These are phyloP conservation scores for Rachicladosporium sp. DNA, from an alignment of 2,329 filamentous ascomycete species.

Conservation along the genomic window DNA sequence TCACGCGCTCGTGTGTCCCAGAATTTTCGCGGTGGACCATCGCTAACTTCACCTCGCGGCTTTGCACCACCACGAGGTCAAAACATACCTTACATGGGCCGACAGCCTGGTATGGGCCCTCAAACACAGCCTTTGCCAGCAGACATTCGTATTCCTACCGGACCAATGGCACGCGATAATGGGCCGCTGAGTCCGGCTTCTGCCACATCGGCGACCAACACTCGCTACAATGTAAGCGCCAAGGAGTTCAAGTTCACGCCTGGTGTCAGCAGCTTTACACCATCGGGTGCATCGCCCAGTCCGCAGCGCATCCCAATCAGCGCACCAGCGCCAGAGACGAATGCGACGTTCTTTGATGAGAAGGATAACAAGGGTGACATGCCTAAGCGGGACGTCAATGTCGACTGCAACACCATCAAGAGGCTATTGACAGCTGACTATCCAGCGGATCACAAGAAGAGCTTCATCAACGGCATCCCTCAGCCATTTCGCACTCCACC, in stretches of 20 bases:
- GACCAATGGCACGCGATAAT: constrained; percentile 13
- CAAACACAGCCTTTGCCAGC: constrained; percentile 45
- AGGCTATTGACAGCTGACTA: constrained; percentile 53
- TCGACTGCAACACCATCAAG: constrained; percentile 50
- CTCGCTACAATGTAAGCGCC: constrained; percentile 48
- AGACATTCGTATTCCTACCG: constrained; percentile 55
- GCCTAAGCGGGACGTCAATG: constrained; percentile 38
- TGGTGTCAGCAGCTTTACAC: constrained; percentile 70
- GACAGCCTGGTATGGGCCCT: constrained; percentile 7
- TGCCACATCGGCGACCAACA: constrained; percentile 15
- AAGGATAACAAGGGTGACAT: constrained; percentile 50
- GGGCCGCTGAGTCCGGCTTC: constrained; percentile 32
- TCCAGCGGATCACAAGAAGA: constrained; percentile 36
- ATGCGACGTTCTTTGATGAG: constrained; percentile 16
- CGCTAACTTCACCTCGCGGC: constrained; percentile 9
- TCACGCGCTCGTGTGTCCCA: constrained; percentile 4
- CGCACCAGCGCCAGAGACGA: constrained; percentile 11
- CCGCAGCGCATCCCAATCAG: constrained; percentile 29
- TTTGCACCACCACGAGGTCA: constrained; percentile 9
- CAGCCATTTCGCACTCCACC: constrained; percentile 74
- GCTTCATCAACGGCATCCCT: constrained; percentile 66
- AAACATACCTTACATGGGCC: constrained; percentile 6
- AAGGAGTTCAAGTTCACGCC: constrained; percentile 78
- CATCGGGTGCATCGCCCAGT: constrained; percentile 62
- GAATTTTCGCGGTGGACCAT: constrained; percentile 3